These are phyloP conservation scores for Dendrobium chrysotoxum DNA, from an alignment of 106 monocot species.

Conservation along the genomic window DNA sequence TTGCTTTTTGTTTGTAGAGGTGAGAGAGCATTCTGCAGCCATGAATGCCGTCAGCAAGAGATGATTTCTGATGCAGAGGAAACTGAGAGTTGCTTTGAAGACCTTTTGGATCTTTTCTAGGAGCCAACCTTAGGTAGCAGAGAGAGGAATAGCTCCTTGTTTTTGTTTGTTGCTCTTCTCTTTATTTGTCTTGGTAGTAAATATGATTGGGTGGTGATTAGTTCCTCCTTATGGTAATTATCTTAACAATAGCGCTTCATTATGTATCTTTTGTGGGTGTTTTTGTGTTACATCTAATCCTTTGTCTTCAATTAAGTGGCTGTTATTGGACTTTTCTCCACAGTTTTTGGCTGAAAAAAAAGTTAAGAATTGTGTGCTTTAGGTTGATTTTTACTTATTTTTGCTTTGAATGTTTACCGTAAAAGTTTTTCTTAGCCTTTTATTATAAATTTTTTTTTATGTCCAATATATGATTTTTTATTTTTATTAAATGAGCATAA, in stretches of 20 bases:
- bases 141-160: not conserved
- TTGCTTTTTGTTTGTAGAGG: constrained; percentile 5
- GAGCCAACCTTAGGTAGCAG: not conserved
- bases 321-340: not conserved
- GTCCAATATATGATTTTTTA: too few species aligned
- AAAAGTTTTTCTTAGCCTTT: too few species aligned
- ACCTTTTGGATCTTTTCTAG: constrained; percentile 7
- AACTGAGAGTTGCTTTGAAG: constrained; percentile 4
- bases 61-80: constrained; percentile 15
- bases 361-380: not conserved
- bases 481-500: too few species aligned
- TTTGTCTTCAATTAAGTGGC: not conserved
- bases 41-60: constrained; percentile 20
- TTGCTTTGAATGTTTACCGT: too few species aligned
- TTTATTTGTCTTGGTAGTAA: constrained; percentile 2
- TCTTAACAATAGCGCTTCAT: not conserved
- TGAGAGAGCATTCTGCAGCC: constrained; percentile 24
- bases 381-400: too few species aligned
- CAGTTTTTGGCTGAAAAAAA: not conserved
- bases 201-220: constrained; percentile 3
- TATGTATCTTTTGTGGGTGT: not conserved
- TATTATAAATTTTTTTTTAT: too few species aligned
- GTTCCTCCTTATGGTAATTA: not conserved
- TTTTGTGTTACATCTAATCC: not conserved
- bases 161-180: not conserved